Evolutionary conservation across 345 rosid species (phyloP).

Genomic region (Hevea brasiliensis): DNA sequence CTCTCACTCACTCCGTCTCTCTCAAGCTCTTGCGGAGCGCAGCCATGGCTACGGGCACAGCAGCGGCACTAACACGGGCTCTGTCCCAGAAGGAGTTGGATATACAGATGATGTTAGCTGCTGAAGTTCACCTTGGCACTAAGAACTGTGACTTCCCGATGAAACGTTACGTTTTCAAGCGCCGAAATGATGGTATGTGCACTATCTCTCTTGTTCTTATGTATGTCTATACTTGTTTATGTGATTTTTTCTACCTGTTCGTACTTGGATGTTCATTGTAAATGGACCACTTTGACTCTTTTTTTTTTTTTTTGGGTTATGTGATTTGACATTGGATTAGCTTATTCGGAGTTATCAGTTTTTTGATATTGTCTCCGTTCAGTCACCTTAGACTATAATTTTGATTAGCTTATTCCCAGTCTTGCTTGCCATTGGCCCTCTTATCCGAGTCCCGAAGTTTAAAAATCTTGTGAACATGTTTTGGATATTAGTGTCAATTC

Average conservation of each 20-base stretch:
- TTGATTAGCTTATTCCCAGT: no score
- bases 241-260: no score
- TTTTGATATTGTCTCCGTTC: no score
- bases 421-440: no score
- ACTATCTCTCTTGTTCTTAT: not conserved
- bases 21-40: not conserved
- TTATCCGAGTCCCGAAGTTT: no score
- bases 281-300: no score
- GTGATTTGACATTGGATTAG: not conserved
- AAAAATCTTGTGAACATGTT: not conserved
- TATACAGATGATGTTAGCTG: slow-evolving; percentile 85
- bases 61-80: slow-evolving; percentile 12
- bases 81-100: slow-evolving; percentile 75
- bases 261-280: not conserved
- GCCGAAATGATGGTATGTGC: slow-evolving; percentile 82
- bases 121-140: slow-evolving; percentile 92
- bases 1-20: not conserved
- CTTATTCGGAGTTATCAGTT: not conserved
- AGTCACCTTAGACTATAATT: no score
- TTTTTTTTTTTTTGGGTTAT: no score
- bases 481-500: not conserved
- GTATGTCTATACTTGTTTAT: no score
- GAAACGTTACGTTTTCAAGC: slow-evolving; percentile 93
- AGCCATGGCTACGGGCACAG: slow-evolving; percentile 12
- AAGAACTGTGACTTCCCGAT: slow-evolving; percentile 88